Percentiles rank a stretch among this genome's conserved stretches.
These are phyloP conservation scores for Kernera saxatilis DNA, from an alignment of 345 rosid genomes.

Conservation along the genomic window DNA sequence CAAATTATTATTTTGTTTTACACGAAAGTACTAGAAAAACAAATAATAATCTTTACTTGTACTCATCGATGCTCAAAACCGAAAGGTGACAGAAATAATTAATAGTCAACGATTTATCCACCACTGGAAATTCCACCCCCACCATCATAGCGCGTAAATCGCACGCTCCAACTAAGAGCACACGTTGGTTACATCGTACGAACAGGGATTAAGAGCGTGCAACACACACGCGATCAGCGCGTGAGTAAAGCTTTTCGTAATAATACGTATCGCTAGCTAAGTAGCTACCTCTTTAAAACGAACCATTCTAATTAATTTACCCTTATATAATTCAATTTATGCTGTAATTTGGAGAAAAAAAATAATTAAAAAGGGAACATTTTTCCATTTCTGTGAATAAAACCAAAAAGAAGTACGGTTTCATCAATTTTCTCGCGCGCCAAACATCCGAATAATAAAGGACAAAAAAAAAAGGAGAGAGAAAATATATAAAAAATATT, in stretches of 20 bases:
- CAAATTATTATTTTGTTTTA: neutral
- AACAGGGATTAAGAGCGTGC: constrained; percentile 13
- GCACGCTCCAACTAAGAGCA: neutral
- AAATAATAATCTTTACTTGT: neutral
- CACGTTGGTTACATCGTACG: neutral
- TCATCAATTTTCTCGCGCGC: constrained; percentile 35
- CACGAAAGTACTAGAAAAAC: neutral
- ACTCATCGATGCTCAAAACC: constrained; percentile 30
- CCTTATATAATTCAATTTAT: neutral
- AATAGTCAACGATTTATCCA: constrained; percentile 29
- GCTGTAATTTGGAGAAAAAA: neutral
- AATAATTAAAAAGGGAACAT: neutral
- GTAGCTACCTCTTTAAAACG: neutral
- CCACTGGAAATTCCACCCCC: neutral
- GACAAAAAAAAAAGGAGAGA: neutral
- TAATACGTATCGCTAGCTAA: constrained; percentile 5
- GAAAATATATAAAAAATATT: neutral
- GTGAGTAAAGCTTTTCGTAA: neutral
- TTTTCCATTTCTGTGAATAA: constrained; percentile 26
- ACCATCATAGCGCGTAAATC: neutral
- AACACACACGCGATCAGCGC: neutral
- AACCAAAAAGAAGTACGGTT: constrained; percentile 32
- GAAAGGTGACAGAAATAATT: constrained; percentile 21
- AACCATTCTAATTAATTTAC: neutral
- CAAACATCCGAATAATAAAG: constrained; percentile 32